These are phyloP conservation scores for Prunus mira DNA, from an alignment of 306 rosid genomes.

Conservation along the genomic window DNA sequence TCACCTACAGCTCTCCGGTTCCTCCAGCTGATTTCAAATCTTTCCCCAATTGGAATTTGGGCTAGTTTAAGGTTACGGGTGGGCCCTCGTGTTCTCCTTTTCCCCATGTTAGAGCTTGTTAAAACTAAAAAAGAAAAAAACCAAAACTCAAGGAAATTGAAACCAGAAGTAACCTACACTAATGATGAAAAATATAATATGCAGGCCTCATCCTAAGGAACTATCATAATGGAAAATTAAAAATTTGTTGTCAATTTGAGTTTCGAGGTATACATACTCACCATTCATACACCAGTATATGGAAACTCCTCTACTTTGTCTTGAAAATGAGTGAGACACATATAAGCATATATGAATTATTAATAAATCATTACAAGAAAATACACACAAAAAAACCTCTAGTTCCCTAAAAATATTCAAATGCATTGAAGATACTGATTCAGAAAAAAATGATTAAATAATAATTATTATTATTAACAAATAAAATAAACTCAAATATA, in stretches of 20 bases:
- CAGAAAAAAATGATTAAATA: too few species aligned
- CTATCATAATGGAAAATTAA: background rate
- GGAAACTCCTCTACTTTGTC: background rate
- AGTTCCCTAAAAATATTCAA: background rate
- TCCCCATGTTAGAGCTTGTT: background rate
- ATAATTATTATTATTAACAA: too few species aligned
- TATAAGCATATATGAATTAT: background rate
- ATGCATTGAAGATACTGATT: background rate
- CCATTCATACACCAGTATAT: background rate
- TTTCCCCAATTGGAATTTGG: background rate
- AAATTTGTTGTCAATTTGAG: background rate
- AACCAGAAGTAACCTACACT: background rate
- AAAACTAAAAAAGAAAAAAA: background rate
- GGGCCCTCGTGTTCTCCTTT: slow-evolving; percentile 10
- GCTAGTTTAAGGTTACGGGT: slow-evolving; percentile 11
- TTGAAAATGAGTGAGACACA: background rate
- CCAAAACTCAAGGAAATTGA: background rate
- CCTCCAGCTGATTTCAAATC: slow-evolving; percentile 12
- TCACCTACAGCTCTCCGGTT: slow-evolving; percentile 11
- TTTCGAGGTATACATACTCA: background rate
- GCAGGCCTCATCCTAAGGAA: background rate
- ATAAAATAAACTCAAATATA: background rate
- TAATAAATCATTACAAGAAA: too few species aligned
- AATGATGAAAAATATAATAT: background rate
- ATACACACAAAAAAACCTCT: background rate